These are phyloP conservation scores for Phlegmacium glaucopus DNA, from an alignment of 768 basidiomycete genomes.

Conservation along the genomic window DNA sequence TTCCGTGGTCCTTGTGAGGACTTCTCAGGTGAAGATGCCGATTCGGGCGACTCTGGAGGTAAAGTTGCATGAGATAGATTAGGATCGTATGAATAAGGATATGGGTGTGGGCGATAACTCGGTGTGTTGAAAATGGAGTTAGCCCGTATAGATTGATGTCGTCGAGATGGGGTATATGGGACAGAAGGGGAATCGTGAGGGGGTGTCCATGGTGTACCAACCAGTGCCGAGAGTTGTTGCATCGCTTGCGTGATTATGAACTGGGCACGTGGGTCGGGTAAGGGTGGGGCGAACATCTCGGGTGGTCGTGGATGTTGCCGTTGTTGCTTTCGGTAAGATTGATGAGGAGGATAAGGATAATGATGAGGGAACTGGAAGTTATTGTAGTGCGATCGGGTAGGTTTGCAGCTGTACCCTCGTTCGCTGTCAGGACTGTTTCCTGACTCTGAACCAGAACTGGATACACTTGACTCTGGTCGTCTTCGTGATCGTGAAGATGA, in stretches of 20 bases:
- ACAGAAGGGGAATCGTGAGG: slow-evolving; percentile 18
- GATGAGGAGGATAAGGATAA: slow-evolving; percentile 21
- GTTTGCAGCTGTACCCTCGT: neutral
- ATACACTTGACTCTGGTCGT: neutral
- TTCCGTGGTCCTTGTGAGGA: slow-evolving; percentile 25
- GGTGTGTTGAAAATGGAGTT: slow-evolving; percentile 33
- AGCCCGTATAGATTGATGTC: slow-evolving; percentile 15
- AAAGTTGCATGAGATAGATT: slow-evolving; percentile 42
- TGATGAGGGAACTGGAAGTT: slow-evolving; percentile 4
- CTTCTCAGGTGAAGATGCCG: slow-evolving; percentile 35
- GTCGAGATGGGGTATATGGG: slow-evolving; percentile 28
- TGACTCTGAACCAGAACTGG: neutral
- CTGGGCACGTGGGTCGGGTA: slow-evolving; percentile 39
- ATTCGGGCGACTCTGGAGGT: slow-evolving; percentile 51
- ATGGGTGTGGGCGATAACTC: slow-evolving; percentile 32
- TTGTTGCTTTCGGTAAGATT: slow-evolving; percentile 13
- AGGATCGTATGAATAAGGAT: slow-evolving; percentile 41
- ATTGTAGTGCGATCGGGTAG: neutral
- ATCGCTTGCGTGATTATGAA: slow-evolving; percentile 40
- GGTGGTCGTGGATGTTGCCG: slow-evolving; percentile 19
- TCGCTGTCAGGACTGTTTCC: slow-evolving; percentile 4
- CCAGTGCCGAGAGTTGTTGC: slow-evolving; percentile 39
- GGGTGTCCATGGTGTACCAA: slow-evolving; percentile 23
- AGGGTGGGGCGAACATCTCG: slow-evolving; percentile 23
- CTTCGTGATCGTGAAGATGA: neutral